Base-by-base conservation (phyloP, 2,329 filamentous ascomycete genomes). In the Fusarium oxysporum region DNA sequence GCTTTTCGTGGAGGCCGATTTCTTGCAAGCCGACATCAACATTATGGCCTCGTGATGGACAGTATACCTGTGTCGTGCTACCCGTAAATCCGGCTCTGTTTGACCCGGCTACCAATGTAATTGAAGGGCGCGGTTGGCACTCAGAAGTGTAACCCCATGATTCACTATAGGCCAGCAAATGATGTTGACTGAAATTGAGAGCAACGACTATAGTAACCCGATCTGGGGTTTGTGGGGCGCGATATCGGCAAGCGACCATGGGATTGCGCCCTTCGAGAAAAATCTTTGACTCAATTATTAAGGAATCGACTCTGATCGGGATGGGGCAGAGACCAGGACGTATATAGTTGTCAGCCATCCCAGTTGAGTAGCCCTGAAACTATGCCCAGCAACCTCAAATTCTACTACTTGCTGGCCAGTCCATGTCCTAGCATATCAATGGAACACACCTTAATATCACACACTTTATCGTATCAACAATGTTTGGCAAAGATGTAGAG, bases 401-500 rank as follows among this genome's bases (percentile, higher is more conserved):
- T 44, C 50, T 56, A 32, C 28, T 25, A 56, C 25, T 38, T 44
- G 45, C n/a, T 51, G 37, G 38, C 44, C 44, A 50, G 33, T 14
- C 44, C 47, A 54, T 50, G 32, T 53, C 57, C 53, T 48, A 62
- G 62, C 54, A 51, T 56, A n/a, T 45, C 38, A 25, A 75, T 69
- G 57, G 65, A 54, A 60, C 32, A 55, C 32, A 53, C 53, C 30
- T 50, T 50, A 54, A 48, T 60, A 54, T 40, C 37, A 38, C 37
- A n/a, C 45, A 28, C 57, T 50, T 50, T 32, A 63, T 40, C 48
- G 25, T 45, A 50, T 66, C 53, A 23, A 71, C 65, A 71, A 76
- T 76, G 74, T 65, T 76, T 67, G 50, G 53, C 33, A 66, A 59
- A 47, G 74, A 75, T 59, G 68, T 67, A 65, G 70, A 77, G 45